Evolutionary conservation across 2,329 filamentous ascomycete genomes (phyloP), one percentile per base, ranked within the genome.

Genomic region (Colletotrichum spinosum): DNA sequence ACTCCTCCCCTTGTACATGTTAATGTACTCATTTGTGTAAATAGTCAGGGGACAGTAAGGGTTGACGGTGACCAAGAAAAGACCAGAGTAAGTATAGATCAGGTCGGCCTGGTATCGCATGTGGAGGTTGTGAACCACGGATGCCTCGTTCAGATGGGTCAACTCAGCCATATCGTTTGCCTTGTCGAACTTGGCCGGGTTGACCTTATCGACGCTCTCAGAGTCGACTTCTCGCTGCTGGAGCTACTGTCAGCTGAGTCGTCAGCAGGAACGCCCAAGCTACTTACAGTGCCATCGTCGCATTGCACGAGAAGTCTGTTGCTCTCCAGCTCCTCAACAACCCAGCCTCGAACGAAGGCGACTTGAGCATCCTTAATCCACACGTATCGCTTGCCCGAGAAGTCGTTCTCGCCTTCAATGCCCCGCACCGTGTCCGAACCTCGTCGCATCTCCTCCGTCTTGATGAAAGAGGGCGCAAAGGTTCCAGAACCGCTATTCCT

Each of bases 111-210:
- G 93, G 76, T 99, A 99, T 79, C 96, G 86, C 84, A 93, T 95
- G 71, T 97, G 92, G 62, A 99, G 86, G 75, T 99, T 99, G 81
- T 99, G 94, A 55, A 99, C 94, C 55, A 99, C 96, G 0, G 96
- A 98, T 25, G 95, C 92, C 80, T 99, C 96, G 79, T 99, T 99
- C 69, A 99, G 83, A 78, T 99, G 96, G 6, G 96, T 99, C 74
- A 99, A 86, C 78, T 99, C 96, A 33, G 97, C 96, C 96, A 99
- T 99, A 78, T 99, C 97, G 81, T 97, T 94, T 69, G 95, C 95
- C 80, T 97, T 99, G 86, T 99, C 96, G 81, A 99, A 99, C 77
- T 99, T 99, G 74, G 95, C 95, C 51, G 96, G 96, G 79, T 99
- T 99, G 82, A 99, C 97, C 80, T 97, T 98, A 84, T 99, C 97